phyloP scores from a whole-genome alignment of 192 early-diverging fungal species.

The Coemansia sp. region DNA sequence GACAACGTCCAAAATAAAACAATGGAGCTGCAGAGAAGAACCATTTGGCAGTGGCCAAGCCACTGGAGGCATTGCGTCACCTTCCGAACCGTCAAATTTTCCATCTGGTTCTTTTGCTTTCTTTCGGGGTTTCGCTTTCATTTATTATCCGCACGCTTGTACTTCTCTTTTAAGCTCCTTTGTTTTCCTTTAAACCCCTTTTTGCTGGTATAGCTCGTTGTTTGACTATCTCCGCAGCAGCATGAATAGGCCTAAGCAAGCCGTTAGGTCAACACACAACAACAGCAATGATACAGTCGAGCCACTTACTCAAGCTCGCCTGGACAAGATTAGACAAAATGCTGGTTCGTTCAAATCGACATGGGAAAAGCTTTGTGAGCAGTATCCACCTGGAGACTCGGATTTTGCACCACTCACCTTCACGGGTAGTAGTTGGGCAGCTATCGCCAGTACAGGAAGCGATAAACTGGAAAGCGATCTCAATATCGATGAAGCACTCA shows the following conservation, averaged over 20 bases:
- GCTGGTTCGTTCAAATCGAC: not conserved
- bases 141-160: too few species aligned
- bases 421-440: not conserved
- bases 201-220: too few species aligned
- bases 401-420: not conserved
- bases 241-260: too few species aligned
- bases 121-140: too few species aligned
- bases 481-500: not conserved
- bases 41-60: not conserved
- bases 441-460: not conserved
- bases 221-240: too few species aligned
- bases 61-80: not conserved
- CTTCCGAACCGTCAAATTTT: not conserved
- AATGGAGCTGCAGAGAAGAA: not conserved
- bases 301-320: not conserved
- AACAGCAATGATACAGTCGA: not conserved
- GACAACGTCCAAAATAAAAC: not conserved
- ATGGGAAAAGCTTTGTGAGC: not conserved
- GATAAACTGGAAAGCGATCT: not conserved
- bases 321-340: not conserved
- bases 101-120: too few species aligned
- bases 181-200: too few species aligned
- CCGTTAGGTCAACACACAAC: too few species aligned
- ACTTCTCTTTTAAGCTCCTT: too few species aligned
- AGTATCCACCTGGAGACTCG: not conserved